A percentile compares a stretch with the other conserved stretches of the same genome.
phyloP scores from a whole-genome alignment of 164 flowering plant genomes.

The Warburgia ugandensis region DNA sequence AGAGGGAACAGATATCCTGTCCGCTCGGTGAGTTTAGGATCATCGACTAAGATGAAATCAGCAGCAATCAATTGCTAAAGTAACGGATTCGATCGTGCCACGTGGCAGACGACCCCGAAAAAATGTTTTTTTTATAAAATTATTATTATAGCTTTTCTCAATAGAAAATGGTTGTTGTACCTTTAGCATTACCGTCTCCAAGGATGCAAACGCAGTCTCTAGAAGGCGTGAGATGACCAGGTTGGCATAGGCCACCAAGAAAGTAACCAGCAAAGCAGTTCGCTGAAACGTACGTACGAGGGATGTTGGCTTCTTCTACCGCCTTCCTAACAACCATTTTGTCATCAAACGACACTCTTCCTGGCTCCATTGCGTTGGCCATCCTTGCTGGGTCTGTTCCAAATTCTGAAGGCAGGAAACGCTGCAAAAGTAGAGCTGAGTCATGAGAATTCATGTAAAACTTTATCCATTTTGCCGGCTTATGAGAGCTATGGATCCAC shows the following conservation, averaged over 20 bases:
- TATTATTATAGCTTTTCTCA: not conserved
- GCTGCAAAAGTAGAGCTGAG: conserved; percentile 3
- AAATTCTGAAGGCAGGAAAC: conserved; percentile 20
- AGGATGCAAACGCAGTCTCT: conserved; percentile 9
- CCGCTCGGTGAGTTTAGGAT: too few species aligned
- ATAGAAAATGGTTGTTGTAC: not conserved
- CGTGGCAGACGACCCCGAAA: too few species aligned
- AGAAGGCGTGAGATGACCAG: conserved; percentile 7
- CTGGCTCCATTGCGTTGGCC: conserved; percentile 18
- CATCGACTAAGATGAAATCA: too few species aligned
- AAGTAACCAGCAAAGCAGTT: conserved; percentile 25
- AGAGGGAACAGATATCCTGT: too few species aligned
- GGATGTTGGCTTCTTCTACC: conserved; percentile 17
- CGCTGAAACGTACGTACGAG: conserved; percentile 20
- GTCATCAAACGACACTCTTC: conserved; percentile 19
- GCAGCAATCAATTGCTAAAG: too few species aligned
- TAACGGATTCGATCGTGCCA: too few species aligned
- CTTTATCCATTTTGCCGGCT: too few species aligned
- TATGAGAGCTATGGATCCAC: too few species aligned
- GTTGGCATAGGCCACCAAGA: conserved; percentile 11
- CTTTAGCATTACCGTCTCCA: conserved; percentile 18
- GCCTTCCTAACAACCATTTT: conserved; percentile 22
- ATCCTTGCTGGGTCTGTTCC: conserved; percentile 19
- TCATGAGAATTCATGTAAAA: not conserved
- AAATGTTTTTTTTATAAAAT: not conserved